These are phyloP conservation scores for Eimeria maxima DNA, from an alignment of 169 alveolate genomes.

Conservation along the genomic window DNA sequence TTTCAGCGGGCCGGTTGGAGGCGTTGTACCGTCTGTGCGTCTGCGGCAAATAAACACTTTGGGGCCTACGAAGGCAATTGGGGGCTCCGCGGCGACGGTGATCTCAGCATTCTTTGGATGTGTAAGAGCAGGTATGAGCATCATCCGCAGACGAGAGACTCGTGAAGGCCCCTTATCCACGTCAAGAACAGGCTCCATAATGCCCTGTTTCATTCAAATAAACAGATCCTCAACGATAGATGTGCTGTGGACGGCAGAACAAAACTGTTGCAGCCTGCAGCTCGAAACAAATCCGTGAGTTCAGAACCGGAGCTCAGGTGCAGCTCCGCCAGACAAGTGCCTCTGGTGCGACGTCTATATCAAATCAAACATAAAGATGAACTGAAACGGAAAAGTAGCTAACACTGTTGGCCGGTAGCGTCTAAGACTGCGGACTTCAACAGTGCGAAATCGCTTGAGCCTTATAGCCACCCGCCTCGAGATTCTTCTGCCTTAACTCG, in stretches of 20 bases:
- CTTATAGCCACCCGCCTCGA: background rate
- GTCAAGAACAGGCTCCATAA: background rate
- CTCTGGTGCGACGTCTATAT: background rate
- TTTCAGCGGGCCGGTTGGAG: background rate
- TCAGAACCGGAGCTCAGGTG: background rate
- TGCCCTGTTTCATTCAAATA: background rate
- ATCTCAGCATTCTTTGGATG: background rate
- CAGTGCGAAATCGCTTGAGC: background rate
- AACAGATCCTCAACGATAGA: background rate
- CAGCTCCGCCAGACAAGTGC: background rate
- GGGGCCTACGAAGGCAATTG: constrained; percentile 8
- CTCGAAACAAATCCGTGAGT: background rate
- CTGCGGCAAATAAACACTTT: background rate
- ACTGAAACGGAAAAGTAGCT: background rate
- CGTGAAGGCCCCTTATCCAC: background rate
- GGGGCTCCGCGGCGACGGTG: background rate
- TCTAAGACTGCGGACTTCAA: background rate
- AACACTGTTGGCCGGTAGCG: background rate
- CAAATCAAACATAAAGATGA: background rate
- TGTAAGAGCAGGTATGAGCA: background rate
- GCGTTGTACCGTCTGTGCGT: background rate
- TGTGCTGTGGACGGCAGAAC: background rate
- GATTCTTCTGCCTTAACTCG: background rate
- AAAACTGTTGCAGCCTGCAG: background rate
- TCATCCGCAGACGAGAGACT: background rate